A percentile compares a stretch with the other conserved stretches of the same genome.
Evolutionary conservation across 2,329 filamentous ascomycete species (phyloP).

Genomic region (Raffaelea ambrosiae): DNA sequence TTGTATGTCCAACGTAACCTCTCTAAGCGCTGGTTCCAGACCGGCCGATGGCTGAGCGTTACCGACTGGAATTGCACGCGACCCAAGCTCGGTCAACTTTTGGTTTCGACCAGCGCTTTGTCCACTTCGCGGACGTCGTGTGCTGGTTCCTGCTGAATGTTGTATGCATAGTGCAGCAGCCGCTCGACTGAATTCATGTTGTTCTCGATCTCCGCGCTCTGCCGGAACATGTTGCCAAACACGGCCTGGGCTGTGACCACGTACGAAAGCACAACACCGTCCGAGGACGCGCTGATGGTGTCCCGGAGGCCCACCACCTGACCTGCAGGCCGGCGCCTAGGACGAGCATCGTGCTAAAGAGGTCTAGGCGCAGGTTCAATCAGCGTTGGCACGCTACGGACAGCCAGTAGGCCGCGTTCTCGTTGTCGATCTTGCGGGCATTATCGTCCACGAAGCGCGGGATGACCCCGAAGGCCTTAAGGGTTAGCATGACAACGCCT

Average conservation of each 20-base stretch:
- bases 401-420: slow-evolving; percentile 88
- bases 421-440: slow-evolving; percentile 74
- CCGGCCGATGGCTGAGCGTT: slow-evolving; percentile 76
- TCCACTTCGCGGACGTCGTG: slow-evolving; percentile 49
- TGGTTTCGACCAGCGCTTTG: slow-evolving; percentile 64
- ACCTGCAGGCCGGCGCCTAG: slow-evolving; percentile 84
- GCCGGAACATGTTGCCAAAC: slow-evolving; percentile 89
- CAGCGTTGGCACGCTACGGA: slow-evolving; percentile 90
- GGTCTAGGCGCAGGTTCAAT: slow-evolving; percentile 85
- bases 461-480: slow-evolving; percentile 90
- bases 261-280: slow-evolving; percentile 88
- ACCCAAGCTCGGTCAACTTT: slow-evolving; percentile 77
- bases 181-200: slow-evolving; percentile 99
- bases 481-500: slow-evolving; percentile 89
- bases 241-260: slow-evolving; percentile 55
- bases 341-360: slow-evolving; percentile 79
- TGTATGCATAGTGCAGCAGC: slow-evolving; percentile 72
- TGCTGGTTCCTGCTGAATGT: slow-evolving; percentile 83
- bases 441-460: slow-evolving; percentile 89
- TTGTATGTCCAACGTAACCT: slow-evolving; percentile 76
- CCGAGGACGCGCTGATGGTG: slow-evolving; percentile 78
- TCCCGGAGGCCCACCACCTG: slow-evolving; percentile 72
- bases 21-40: slow-evolving; percentile 76
- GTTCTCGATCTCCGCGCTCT: slow-evolving; percentile 92
- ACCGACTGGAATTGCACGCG: slow-evolving; percentile 81